phyloP scores from a whole-genome alignment of 805 yeast species.

The Kazachstania viticola region DNA sequence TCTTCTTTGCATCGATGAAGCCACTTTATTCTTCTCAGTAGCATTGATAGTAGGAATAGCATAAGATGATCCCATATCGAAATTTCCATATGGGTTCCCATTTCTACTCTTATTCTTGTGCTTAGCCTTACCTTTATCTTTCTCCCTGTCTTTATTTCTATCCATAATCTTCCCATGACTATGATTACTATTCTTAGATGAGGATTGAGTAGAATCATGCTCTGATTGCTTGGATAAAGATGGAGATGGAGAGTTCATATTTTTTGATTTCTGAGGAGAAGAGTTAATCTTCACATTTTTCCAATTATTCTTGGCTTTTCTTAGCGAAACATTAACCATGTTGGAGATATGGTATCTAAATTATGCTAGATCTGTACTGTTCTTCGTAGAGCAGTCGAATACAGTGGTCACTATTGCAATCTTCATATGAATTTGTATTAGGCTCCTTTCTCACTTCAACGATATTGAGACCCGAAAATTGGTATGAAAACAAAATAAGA shows the following conservation, averaged over 20 bases:
- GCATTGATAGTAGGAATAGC: constrained; percentile 26
- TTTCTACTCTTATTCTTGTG: constrained; percentile 6
- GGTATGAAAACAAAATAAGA: too few relatives aligned
- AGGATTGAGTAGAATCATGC: background rate
- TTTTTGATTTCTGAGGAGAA: constrained; percentile 9
- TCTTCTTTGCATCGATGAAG: constrained; percentile 33
- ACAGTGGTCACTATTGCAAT: too few relatives aligned
- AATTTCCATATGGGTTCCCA: constrained; percentile 4
- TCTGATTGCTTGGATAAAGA: background rate
- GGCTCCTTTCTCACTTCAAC: too few relatives aligned
- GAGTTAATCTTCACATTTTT: constrained; percentile 9
- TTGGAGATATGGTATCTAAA: too few relatives aligned
- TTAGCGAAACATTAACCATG: constrained; percentile 28
- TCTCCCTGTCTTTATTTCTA: constrained; percentile 1
- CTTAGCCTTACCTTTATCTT: constrained; percentile 3
- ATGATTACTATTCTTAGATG: background rate
- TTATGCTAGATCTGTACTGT: too few relatives aligned
- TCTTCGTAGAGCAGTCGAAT: too few relatives aligned
- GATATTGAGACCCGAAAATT: too few relatives aligned
- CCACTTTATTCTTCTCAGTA: constrained; percentile 29
- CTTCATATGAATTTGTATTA: too few relatives aligned
- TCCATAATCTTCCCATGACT: background rate
- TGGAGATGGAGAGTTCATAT: constrained; percentile 8
- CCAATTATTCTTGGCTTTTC: constrained; percentile 24
- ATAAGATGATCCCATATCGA: constrained; percentile 4